These are phyloP conservation scores for Exophiala spinifera DNA, from an alignment of 2,329 filamentous ascomycete genomes.

Conservation along the genomic window DNA sequence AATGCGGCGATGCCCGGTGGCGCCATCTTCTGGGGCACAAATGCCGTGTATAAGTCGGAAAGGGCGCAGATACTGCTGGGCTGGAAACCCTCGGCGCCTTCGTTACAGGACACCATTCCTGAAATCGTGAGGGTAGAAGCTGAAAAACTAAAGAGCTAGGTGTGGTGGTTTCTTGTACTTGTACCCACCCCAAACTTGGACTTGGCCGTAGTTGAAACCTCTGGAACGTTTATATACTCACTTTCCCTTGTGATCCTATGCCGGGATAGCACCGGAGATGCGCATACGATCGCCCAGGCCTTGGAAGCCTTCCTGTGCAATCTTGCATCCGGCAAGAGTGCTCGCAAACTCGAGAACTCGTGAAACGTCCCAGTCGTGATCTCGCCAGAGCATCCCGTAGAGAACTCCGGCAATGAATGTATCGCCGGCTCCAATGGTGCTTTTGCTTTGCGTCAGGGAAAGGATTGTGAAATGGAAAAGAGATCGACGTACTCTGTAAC, in stretches of 20 bases:
- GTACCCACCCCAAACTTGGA: too few relatives aligned
- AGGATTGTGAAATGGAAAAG: slow-evolving; percentile 1
- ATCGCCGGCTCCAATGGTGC: slow-evolving; percentile 68
- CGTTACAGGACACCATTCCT: background rate
- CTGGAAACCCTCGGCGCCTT: background rate
- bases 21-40: background rate
- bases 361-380: slow-evolving; percentile 48
- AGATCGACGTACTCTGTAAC: slow-evolving; percentile 55
- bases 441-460: background rate
- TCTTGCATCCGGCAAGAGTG: slow-evolving; percentile 64
- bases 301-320: slow-evolving; percentile 64
- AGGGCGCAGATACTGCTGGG: background rate
- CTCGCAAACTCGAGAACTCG: slow-evolving; percentile 60
- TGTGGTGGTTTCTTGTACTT: too few relatives aligned
- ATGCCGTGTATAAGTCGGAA: background rate
- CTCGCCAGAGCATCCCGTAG: slow-evolving; percentile 56
- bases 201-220: background rate
- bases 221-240: background rate
- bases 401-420: slow-evolving; percentile 72
- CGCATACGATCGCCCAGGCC: background rate
- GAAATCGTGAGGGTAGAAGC: background rate
- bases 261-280: background rate
- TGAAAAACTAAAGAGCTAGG: background rate
- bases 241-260: slow-evolving; percentile 6
- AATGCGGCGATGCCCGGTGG: background rate